These are phyloP conservation scores for Pythium myriotylum DNA, from an alignment of 352 stramenopile genomes.

Conservation along the genomic window DNA sequence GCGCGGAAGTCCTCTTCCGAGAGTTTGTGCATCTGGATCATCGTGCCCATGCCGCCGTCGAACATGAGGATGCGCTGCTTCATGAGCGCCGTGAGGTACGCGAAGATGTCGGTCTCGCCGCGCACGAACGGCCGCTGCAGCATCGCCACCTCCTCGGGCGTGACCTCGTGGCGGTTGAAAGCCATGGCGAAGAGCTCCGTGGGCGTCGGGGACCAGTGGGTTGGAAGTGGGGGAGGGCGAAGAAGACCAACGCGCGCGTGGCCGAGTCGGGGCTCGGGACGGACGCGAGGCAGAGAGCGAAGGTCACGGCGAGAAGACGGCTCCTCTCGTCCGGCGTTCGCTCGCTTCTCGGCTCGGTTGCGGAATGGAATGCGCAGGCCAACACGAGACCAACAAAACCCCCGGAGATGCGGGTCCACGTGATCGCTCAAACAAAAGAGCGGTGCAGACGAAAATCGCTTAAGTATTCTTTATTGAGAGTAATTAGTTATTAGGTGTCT, in stretches of 20 bases:
- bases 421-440: slow-evolving; percentile 6
- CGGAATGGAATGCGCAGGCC: not conserved
- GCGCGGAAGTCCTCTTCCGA: slow-evolving; percentile 95
- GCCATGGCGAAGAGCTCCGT: not conserved
- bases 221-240: not conserved
- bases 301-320: not conserved
- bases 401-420: too few species aligned
- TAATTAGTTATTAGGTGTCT: too few species aligned
- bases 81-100: slow-evolving; percentile 74
- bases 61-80: slow-evolving; percentile 60
- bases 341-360: slow-evolving; percentile 8
- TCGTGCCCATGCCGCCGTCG: slow-evolving; percentile 97
- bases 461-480: too few species aligned
- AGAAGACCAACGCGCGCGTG: not conserved
- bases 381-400: not conserved
- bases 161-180: slow-evolving; percentile 27
- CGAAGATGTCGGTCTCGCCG: slow-evolving; percentile 74
- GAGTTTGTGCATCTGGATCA: slow-evolving; percentile 95
- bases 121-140: slow-evolving; percentile 64
- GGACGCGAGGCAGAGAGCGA: slow-evolving; percentile 4
- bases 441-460: too few species aligned
- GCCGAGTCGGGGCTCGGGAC: not conserved
- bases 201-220: not conserved
- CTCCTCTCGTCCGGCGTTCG: slow-evolving; percentile 1
- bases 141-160: slow-evolving; percentile 44